Evolutionary conservation across 1,139 yeast genomes (phyloP).

Genomic region (Geotrichum aggregatum): DNA sequence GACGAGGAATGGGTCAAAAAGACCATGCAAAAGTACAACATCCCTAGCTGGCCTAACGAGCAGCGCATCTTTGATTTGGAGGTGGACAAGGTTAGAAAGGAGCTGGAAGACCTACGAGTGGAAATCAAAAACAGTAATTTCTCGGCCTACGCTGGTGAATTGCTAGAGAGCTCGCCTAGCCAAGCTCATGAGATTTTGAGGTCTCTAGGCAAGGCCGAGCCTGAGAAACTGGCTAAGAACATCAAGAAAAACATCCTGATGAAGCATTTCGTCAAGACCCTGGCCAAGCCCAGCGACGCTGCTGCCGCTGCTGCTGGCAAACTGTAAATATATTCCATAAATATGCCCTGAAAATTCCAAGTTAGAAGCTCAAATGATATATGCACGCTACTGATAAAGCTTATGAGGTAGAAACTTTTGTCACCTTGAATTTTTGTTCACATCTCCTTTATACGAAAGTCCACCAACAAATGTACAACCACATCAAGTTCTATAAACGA

Average conservation of each 20-base stretch:
- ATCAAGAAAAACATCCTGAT: conserved; percentile 38
- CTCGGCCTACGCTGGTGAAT: conserved; percentile 29
- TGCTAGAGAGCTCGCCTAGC: conserved; percentile 35
- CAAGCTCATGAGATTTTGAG: conserved; percentile 34
- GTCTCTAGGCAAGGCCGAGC: conserved; percentile 33
- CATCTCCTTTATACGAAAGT: too few species aligned
- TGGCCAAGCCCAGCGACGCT: conserved; percentile 5
- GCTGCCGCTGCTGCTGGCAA: not conserved
- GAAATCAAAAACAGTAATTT: conserved; percentile 30
- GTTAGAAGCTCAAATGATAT: too few species aligned
- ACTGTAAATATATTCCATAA: not conserved
- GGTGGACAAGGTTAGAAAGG: conserved; percentile 28
- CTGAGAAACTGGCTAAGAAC: conserved; percentile 27
- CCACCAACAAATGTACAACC: conserved; percentile 16
- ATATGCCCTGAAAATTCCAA: not conserved
- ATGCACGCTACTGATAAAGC: too few species aligned
- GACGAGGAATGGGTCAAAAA: conserved; percentile 14
- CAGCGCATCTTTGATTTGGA: conserved; percentile 32
- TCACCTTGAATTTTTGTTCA: not conserved
- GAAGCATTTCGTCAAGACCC: conserved; percentile 32
- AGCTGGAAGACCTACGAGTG: conserved; percentile 30
- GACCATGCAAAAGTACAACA: conserved; percentile 48
- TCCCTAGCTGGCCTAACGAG: conserved; percentile 49
- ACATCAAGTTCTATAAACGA: conserved; percentile 18
- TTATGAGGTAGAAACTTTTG: not conserved